Base-by-base conservation (phyloP, 257 asterid species). In the Capsicum baccatum region DNA sequence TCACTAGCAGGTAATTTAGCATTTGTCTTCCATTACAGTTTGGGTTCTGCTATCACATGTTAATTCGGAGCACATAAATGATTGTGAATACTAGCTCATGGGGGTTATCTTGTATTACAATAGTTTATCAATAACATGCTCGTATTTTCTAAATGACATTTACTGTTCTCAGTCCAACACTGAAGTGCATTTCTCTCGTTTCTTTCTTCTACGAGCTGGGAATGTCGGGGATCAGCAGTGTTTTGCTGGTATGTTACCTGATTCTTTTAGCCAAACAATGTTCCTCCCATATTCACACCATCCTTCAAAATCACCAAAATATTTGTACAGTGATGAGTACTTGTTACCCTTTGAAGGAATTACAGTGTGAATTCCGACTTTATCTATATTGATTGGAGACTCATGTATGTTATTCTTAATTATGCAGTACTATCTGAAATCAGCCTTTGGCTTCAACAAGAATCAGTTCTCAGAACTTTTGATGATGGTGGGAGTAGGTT, bases 201-300 rank as follows among this genome's bases (percentile, higher is more conserved):
- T 90, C 94, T 80, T 96, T 96, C 98, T 96, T 96, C 94, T 93
- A 94, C 55, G 97, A 96, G 81, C 76, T 96, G 94, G 99, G 99
- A 44, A 92, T 94, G 92, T 91, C 98, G 35, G 98, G 98, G 59
- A 92, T 96, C 89, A 91, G 94, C 92, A 84, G 90, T n/a, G 93
- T 92, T 82, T 87, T 96, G 55, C 88, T 96, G 97, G 99, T 96
- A 93, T 19, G 89, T 62, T 84, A 82, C 88, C 33, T 82, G 54
- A 52, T 70, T 35, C 63, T 26, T 76, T 76, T 48, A 52, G 54
- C 26, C 63, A 1, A 76, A 76, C 47, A 52, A 76, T 0, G 4
- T 52, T 26, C 8, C 63, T 74, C 21, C 80, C 21, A 50, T 21
- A 48, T 50, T 6, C 0, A 0, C 50, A n/a, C 8, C n/a, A 1